phyloP scores from a whole-genome alignment of 148 eudicot species.

The Nyssa sinensis region DNA sequence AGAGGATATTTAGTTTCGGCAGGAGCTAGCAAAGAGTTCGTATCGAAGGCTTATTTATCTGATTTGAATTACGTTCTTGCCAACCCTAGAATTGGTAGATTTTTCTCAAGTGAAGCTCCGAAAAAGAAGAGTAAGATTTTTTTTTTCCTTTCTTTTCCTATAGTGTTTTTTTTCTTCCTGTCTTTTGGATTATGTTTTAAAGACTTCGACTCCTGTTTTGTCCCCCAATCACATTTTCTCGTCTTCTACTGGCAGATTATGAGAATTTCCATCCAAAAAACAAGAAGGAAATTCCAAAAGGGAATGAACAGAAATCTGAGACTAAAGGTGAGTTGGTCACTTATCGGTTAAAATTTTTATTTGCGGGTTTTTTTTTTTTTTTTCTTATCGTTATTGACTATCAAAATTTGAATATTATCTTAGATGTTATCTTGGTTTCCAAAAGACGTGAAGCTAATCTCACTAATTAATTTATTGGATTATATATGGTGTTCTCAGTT shows the following conservation, averaged over 20 bases:
- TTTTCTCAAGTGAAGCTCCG: constrained; percentile 68
- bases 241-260: constrained; percentile 43
- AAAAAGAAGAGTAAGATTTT: constrained; percentile 68
- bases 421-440: not conserved
- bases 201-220: not conserved
- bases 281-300: constrained; percentile 84
- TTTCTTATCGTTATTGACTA: not conserved
- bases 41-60: constrained; percentile 31
- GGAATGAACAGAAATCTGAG: constrained; percentile 60
- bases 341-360: not conserved
- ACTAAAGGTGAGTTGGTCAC: constrained; percentile 51
- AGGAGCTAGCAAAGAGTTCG: constrained; percentile 33
- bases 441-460: not conserved
- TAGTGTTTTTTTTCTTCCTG: not conserved
- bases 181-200: not conserved
- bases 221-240: not conserved
- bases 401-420: not conserved
- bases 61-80: constrained; percentile 45
- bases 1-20: constrained; percentile 62
- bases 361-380: not conserved
- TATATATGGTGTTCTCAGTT: not conserved
- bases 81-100: constrained; percentile 52
- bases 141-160: not conserved
- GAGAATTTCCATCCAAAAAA: constrained; percentile 80
- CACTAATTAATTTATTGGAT: not conserved